phyloP scores from a whole-genome alignment of 2,329 filamentous ascomycete genomes.

The Balansia obtecta region DNA sequence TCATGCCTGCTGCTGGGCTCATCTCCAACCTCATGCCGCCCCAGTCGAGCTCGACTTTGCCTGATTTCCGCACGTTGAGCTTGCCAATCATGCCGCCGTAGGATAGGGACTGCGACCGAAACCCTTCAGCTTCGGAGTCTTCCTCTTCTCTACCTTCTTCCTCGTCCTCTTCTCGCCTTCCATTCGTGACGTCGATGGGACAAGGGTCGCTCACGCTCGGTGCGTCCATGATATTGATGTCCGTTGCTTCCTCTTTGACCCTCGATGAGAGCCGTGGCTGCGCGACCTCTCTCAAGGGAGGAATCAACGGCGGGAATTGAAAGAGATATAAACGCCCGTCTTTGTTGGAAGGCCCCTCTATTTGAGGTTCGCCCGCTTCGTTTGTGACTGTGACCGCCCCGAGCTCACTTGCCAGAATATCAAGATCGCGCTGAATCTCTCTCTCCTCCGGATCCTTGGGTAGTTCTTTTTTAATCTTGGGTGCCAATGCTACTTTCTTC shows the following conservation, averaged over 20 bases:
- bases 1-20: slow-evolving; percentile 36
- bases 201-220: slow-evolving; percentile 5
- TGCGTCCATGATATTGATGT: slow-evolving; percentile 25
- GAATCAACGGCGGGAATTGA: slow-evolving; percentile 50
- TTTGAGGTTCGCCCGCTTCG: slow-evolving; percentile 15
- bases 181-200: slow-evolving; percentile 31
- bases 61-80: slow-evolving; percentile 47
- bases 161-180: slow-evolving; percentile 13
- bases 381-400: slow-evolving; percentile 23
- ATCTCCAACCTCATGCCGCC: slow-evolving; percentile 44
- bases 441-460: slow-evolving; percentile 26
- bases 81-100: slow-evolving; percentile 48
- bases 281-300: slow-evolving; percentile 31
- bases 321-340: slow-evolving; percentile 51
- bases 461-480: slow-evolving; percentile 12
- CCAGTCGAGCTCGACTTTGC: slow-evolving; percentile 50
- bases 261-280: slow-evolving; percentile 14
- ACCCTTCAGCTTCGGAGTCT: slow-evolving; percentile 19
- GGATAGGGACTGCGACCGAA: slow-evolving; percentile 27
- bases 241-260: slow-evolving; percentile 31
- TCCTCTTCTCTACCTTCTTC: slow-evolving; percentile 21
- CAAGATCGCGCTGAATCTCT: slow-evolving; percentile 26
- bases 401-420: slow-evolving; percentile 30
- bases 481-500: slow-evolving; percentile 11
- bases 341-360: slow-evolving; percentile 22